Evolutionary conservation across 345 rosid species (phyloP), one percentile per base, ranked within the genome.

Genomic region (Pugionium cornutum): DNA sequence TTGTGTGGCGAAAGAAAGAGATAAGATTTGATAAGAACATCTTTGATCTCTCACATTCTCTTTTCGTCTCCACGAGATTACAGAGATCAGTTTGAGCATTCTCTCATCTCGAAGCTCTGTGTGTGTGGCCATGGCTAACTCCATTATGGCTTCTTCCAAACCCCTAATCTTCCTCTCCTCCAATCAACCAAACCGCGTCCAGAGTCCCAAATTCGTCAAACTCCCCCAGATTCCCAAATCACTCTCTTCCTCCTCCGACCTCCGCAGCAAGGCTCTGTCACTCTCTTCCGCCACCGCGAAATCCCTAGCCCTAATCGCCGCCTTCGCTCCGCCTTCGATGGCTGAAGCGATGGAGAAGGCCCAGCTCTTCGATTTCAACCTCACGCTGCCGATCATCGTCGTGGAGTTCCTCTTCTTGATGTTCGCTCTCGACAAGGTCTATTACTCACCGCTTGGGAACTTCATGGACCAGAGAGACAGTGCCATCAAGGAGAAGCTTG

Each of bases 291-390:
- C 83, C 36, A 61, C 89, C 49, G 72, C 75, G 37, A 91, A 86
- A 73, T 82, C 90, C 54, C 60, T 84, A 76, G 86, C 89, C 48
- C 69, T 86, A 72, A 57, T 83, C 43, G 87, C 94, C 31, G 57
- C 84, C 39, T 78, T 80, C 35, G 82, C 84, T n/a, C 88, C 90
- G 2, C 92, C 97, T 1, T 83, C 95, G 2, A 66, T 94, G 10
- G 97, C 99, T 2, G 97, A 8, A 11, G 95, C 86, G 41, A 78
- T 88, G 34, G 95, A 90, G 62, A 94, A 94, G 7, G 99, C 97
- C 0, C 80, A 87, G 9, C 96, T 94, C 46, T 94, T 94, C 79
- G 99, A 94, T 67, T 94, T 89, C 89, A 83, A 92, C 78, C 70
- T 92, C 2, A 92, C 97, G 18, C 85, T 92, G 4, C 98, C 98